A percentile compares a stretch with the other conserved stretches of the same genome.
These are phyloP conservation scores for Tuber borchii DNA, from an alignment of 495 filamentous ascomycete genomes.

Conservation along the genomic window DNA sequence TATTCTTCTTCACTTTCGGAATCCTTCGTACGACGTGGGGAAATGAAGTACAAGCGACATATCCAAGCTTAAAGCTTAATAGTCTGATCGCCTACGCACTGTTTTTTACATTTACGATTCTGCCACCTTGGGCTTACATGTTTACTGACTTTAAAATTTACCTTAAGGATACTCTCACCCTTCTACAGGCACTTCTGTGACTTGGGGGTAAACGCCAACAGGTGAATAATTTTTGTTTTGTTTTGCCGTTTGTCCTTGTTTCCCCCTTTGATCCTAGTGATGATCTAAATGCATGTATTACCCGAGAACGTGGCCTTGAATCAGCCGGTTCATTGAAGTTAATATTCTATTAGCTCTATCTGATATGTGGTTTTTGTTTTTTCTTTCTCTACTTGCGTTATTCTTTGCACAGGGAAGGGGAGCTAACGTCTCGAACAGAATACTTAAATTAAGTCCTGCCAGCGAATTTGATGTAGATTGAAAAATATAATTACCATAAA, in stretches of 20 bases:
- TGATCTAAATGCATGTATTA: slow-evolving; percentile 39
- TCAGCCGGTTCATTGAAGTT: slow-evolving; percentile 31
- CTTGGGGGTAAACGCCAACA: neutral
- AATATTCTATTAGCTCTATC: slow-evolving; percentile 12
- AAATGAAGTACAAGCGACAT: slow-evolving; percentile 38
- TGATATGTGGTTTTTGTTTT: neutral
- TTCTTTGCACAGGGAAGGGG: neutral
- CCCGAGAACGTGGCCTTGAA: slow-evolving; percentile 35
- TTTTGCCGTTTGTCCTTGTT: neutral
- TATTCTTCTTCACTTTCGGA: slow-evolving; percentile 38
- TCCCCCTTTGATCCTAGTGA: slow-evolving; percentile 23
- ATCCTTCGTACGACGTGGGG: slow-evolving; percentile 15
- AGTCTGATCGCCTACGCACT: slow-evolving; percentile 29
- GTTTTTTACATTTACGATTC: neutral
- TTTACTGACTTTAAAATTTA: neutral
- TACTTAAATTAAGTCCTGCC: neutral
- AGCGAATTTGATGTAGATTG: neutral
- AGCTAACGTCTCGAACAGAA: neutral
- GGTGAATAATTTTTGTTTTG: slow-evolving; percentile 12
- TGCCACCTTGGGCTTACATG: neutral
- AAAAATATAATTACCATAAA: neutral
- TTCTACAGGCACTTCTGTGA: neutral
- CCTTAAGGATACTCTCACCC: slow-evolving; percentile 7
- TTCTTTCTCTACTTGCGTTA: neutral
- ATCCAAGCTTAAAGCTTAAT: slow-evolving; percentile 37